Base-by-base conservation (phyloP, 192 early-diverging fungal species). In the Dimargaris verticillata region DNA sequence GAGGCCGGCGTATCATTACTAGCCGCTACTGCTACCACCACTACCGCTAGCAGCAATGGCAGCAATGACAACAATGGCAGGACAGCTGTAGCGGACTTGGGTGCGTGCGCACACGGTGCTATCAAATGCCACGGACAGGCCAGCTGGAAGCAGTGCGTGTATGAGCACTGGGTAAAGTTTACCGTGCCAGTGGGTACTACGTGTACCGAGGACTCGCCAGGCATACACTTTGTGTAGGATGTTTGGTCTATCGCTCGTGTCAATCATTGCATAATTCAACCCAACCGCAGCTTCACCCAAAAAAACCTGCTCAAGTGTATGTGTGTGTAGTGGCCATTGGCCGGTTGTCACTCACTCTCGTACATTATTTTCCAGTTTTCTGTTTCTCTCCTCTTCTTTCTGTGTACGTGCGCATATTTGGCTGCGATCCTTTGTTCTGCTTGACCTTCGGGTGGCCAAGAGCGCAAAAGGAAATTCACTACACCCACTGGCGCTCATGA, bases 381-480 rank as follows among this genome's bases (percentile, higher is more conserved):
- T 57, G 49, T 58, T 53, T 64, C 52, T 62, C 28, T 46, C 41
- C 12, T 28, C 9, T 5, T 38, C 52, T 53, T 38, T 38, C 33
- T 5, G 3, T 38, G 33, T 7, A 2, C 33, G 33, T 38, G 33
- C 33, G 7, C 7, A 5, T 7, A 38, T 38, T 38, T 38, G 7
- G 33, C 33, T 5, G 3, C 7, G 33, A 7, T 7, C 33, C 33
- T 38, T 2, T 2, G 33, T 7, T 38, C 7, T 38, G 33, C n/a
- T 38, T 38, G 33, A 7, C 7, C 33, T 38, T 38, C 7, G 33
- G 33, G 33, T 7, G 33, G 33, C 2, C 2, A 38, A 7, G 33
- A 7, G 3, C 33, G 33, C 2, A 38, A 38, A 38, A 38, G 33
- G 33, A 38, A 38, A 38, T 38, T 38, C 33, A 38, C 7, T 38